phyloP scores from a whole-genome alignment of 257 asterid genomes.

The Scutellaria minor region DNA sequence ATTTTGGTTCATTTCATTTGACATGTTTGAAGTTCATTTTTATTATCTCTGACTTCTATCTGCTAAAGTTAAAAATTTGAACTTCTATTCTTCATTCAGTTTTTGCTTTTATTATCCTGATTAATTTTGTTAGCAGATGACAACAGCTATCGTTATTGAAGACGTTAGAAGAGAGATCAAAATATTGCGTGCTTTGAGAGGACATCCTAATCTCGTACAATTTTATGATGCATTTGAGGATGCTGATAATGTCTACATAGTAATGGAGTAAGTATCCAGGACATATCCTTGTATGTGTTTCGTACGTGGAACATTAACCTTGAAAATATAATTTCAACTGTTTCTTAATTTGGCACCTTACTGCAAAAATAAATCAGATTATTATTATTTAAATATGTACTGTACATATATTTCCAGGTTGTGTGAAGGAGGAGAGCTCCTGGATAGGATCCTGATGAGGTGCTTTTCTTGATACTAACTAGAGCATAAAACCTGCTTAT shows the following conservation, averaged over 20 bases:
- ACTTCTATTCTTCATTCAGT: too few relatives aligned
- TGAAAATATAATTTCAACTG: conserved; percentile 3
- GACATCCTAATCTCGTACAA: conserved; percentile 59
- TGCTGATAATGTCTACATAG: conserved; percentile 63
- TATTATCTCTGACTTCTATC: background rate
- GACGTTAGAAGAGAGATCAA: conserved; percentile 72
- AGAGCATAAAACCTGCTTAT: background rate
- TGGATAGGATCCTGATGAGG: conserved; percentile 72
- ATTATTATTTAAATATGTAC: background rate
- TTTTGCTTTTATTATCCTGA: background rate
- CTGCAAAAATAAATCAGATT: too few relatives aligned
- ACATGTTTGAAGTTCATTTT: background rate
- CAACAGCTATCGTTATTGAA: conserved; percentile 69
- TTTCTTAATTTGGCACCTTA: too few relatives aligned
- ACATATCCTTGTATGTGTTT: background rate
- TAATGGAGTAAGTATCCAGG: conserved; percentile 68
- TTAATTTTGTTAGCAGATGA: conserved; percentile 52
- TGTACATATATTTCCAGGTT: conserved; percentile 46
- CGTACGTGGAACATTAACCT: background rate
- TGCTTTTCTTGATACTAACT: conserved; percentile 31
- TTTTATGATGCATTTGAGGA: conserved; percentile 74
- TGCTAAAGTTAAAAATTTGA: too few relatives aligned
- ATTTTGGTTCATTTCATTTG: too few relatives aligned
- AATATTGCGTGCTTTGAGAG: conserved; percentile 60
- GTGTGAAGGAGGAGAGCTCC: conserved; percentile 83